Base-by-base conservation (phyloP, 2,329 filamentous ascomycete genomes). In the Fusarium chlamydosporum region DNA sequence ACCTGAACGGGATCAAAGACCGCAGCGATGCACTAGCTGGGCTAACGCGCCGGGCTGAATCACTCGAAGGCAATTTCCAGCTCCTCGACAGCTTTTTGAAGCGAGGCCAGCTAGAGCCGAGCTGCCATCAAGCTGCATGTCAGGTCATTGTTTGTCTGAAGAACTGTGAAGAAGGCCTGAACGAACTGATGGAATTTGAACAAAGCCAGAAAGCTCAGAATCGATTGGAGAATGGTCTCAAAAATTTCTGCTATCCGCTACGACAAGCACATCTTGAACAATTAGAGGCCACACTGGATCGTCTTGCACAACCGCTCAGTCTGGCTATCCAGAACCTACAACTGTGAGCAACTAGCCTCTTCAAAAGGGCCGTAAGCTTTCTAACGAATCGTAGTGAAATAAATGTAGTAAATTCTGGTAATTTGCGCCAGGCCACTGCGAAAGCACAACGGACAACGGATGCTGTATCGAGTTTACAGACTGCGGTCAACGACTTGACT, bases 351-450 rank as follows among this genome's bases (percentile, higher is more conserved):
- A 6, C 23, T 0, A 2, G 4, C 3, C 7, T 6, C 7, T 11
- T 16, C 4, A 6, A 9, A 6, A n/a, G 4, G 1, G 8, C 3
- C 3, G 3, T 8, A 6, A 1, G 1, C 6, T 26, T 12, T 7
- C 53, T 56, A n/a, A 56, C 3, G 7, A 11, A 13, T 3, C 4
- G 10, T 10, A 56, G 55, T 13, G 38, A 54, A n/a, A 37, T 54
- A 7, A n/a, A 58, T 5, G 8, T 42, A 0, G 8, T 15, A 3
- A 43, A 15, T 0, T 43, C 47, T 1, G 7, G 12, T 7, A 6
- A 15, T 5, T 6, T 57, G 15, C 3, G 6, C 4, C 26, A 16
- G 4, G 29, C 18, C 3, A 38, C 12, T 7, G 16, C 9, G 0
- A 26, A 20, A 1, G 2, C 18, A 8, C 47, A 58, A 2, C n/a